Conservation (phyloP, 192 early-diverging fungal genomes). For the Chytriomyces sp. region DNA sequence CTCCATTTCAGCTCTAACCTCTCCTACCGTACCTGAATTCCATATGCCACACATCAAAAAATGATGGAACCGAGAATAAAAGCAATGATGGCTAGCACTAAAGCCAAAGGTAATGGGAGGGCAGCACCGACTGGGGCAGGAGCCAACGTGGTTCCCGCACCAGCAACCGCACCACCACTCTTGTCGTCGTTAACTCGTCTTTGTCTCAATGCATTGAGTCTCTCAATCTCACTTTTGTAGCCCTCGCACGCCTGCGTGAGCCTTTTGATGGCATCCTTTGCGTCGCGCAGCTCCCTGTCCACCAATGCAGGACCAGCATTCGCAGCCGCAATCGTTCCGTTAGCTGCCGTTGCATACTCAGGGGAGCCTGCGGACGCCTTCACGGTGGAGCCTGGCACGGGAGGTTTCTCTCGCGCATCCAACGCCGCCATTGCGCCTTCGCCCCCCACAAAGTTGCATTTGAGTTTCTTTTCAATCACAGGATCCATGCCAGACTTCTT, state of each 20-base stretch:
- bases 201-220: constrained; percentile 48
- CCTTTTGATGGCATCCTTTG: constrained; percentile 47
- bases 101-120: constrained; percentile 22
- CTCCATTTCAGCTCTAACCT: too few relatives aligned
- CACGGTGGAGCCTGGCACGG: constrained; percentile 7
- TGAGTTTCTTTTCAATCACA: constrained; percentile 51
- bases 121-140: not conserved
- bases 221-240: constrained; percentile 59
- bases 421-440: not conserved
- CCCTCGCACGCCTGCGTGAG: constrained; percentile 54
- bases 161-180: not conserved
- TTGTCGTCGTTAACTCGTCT: constrained; percentile 21
- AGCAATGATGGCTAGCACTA: constrained; percentile 38
- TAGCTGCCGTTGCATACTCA: not conserved
- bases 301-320: not conserved
- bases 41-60: constrained; percentile 32
- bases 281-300: constrained; percentile 34
- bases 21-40: too few relatives aligned
- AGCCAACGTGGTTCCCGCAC: not conserved
- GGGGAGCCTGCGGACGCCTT: not conserved
- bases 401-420: not conserved
- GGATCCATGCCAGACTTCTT: constrained; percentile 39
- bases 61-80: constrained; percentile 45
- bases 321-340: not conserved
- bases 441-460: constrained; percentile 35